Base-by-base conservation (phyloP, 1,284 basidiomycete species). In the Sporisorium scitamineum region DNA sequence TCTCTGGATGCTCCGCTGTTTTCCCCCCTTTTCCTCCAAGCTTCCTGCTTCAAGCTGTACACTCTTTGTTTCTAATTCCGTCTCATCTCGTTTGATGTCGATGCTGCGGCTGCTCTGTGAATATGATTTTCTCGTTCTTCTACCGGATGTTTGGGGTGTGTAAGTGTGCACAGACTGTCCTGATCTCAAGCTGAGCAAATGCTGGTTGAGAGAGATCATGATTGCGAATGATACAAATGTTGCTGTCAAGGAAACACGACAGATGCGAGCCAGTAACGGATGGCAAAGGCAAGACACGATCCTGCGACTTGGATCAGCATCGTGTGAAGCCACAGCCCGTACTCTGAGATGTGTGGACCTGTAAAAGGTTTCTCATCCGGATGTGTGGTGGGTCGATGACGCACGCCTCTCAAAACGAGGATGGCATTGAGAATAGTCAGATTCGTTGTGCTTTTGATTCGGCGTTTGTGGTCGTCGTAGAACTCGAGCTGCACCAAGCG, bases 381-480 rank as follows among this genome's bases (percentile, higher is more conserved):
- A 1, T 13, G 5, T 16, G 32, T 2, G 11, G 22, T 24, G 20
- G 65, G 37, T 1, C 31, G 48, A 3, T 60, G 60, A 5, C 62
- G 69, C 0, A 77, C 76, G 47, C 84, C 82, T 41, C 75, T 42
- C 1, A 79, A 11, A 14, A 85, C 81, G 6, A 85, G 76, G 57
- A 84, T 59, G 4, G 83, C 76, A 45, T 84, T 84, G 44, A 85
- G 67, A 13, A 85, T 58, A 3, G 84, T 84, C 14, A 85, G 56
- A 51, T 85, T 85, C 4, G 81, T 83, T 0, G 80, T 76, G 26
- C 71, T 77, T 14, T 80, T 74, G 39, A 82, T 42, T 5, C 31
- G 32, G 2, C 51, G 48, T 16, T 26, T 16, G 4, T 22, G 8
- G 50, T 42, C 14, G 31, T 60, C 61, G 34, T 76, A 69, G 48